Percentiles rank a stretch among this genome's conserved stretches.
Conservation (phyloP, 805 yeast genomes). For the Candida krabiensis region DNA sequence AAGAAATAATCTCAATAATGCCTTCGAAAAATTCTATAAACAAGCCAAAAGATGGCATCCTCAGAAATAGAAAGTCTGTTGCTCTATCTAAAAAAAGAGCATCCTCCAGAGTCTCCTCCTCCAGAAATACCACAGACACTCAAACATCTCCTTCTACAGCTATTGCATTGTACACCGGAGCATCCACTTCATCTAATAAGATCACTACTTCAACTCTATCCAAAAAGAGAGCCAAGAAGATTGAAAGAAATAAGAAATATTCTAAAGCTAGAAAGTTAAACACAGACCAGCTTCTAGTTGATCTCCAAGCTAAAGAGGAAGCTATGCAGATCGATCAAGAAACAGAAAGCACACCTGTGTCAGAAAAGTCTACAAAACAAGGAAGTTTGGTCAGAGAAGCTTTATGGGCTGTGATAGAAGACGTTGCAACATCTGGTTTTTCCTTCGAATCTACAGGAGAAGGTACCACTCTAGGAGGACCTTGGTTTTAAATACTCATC, state of each 20-base stretch:
- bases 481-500: conserved; percentile 49
- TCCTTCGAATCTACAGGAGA: conserved; percentile 49
- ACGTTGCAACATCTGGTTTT: conserved; percentile 45
- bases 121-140: conserved; percentile 8
- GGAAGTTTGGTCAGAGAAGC: conserved; percentile 59
- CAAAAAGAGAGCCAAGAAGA: conserved; percentile 74
- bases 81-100: conserved; percentile 57
- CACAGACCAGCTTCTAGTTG: conserved; percentile 44
- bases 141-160: conserved; percentile 29
- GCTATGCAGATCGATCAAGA: conserved; percentile 52
- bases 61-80: conserved; percentile 49
- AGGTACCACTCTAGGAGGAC: conserved; percentile 86
- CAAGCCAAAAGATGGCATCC: conserved; percentile 66
- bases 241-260: conserved; percentile 77
- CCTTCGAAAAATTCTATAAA: conserved; percentile 82
- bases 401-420: conserved; percentile 71
- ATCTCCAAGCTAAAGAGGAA: conserved; percentile 48
- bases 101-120: conserved; percentile 20
- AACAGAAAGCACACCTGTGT: conserved; percentile 14
- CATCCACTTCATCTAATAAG: conserved; percentile 18
- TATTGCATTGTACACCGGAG: conserved; percentile 45
- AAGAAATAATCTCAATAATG: conserved; percentile 45
- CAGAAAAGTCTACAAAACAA: conserved; percentile 26
- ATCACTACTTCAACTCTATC: conserved; percentile 64
- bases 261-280: conserved; percentile 51